Conservation (phyloP, 768 basidiomycete species). For the Kondoa subrosea region DNA sequence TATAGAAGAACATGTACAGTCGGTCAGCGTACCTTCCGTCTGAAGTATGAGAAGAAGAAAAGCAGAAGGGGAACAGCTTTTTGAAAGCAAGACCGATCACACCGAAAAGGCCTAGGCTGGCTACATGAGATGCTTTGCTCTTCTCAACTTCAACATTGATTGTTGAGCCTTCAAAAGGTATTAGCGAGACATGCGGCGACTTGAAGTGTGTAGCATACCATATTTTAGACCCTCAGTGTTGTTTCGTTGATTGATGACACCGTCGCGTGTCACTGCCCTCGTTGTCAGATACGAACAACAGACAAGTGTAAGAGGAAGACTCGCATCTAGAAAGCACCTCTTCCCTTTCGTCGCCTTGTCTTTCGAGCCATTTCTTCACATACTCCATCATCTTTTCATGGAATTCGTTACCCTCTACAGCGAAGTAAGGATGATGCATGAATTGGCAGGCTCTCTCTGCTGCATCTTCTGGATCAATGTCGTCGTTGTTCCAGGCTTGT, state of each 20-base stretch:
- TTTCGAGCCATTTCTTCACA: not conserved
- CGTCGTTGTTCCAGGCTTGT: not conserved
- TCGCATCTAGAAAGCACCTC: not conserved
- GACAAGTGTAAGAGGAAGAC: not conserved
- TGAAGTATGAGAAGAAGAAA: not conserved
- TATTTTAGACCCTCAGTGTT: not conserved
- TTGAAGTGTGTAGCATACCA: too few species aligned
- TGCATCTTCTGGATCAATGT: not conserved
- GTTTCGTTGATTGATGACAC: not conserved
- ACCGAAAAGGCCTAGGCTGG: not conserved
- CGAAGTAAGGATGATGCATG: not conserved
- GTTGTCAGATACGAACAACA: not conserved
- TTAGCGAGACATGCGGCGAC: too few species aligned
- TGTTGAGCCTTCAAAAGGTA: not conserved
- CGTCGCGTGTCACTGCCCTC: not conserved
- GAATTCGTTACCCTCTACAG: not conserved
- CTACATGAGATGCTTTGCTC: not conserved
- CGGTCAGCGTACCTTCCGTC: too few species aligned
- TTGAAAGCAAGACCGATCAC: not conserved
- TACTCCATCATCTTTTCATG: not conserved
- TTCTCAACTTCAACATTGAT: not conserved
- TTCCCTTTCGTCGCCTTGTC: not conserved
- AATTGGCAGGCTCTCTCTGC: not conserved
- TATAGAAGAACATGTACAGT: too few species aligned
- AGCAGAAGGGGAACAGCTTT: not conserved